Evolutionary conservation across 169 alveolate genomes (phyloP).

Genomic region (Theileria orientalis): DNA sequence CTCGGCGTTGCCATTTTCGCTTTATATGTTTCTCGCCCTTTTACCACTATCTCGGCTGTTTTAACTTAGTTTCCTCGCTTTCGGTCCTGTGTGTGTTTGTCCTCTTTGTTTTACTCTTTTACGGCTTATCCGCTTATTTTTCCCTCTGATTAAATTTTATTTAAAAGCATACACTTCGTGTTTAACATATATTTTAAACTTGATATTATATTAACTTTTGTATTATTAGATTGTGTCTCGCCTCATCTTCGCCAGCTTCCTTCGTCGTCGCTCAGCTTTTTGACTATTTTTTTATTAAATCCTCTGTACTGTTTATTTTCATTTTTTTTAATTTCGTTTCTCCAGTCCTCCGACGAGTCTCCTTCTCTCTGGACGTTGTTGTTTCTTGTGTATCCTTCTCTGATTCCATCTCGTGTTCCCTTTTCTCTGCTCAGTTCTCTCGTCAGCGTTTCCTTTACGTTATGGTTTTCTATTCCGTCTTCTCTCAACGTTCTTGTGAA

Average conservation of each 20-base stretch:
- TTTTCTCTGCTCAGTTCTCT: not conserved
- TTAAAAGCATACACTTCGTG: too few relatives aligned
- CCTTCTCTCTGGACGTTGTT: not conserved
- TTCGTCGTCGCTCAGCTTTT: slow-evolving; percentile 11
- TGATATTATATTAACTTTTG: not conserved
- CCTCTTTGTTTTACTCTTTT: not conserved
- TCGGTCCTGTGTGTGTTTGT: not conserved
- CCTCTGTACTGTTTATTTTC: not conserved
- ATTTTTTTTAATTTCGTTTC: slow-evolving; percentile 9
- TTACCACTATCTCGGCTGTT: too few relatives aligned
- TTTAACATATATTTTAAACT: too few relatives aligned
- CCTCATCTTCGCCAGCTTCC: slow-evolving; percentile 20
- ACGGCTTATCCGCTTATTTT: not conserved
- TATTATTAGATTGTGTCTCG: slow-evolving; percentile 6
- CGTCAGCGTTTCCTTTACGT: not conserved
- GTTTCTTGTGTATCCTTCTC: not conserved
- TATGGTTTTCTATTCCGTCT: not conserved
- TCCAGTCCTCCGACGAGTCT: slow-evolving; percentile 4
- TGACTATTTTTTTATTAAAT: not conserved
- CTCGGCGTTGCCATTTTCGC: slow-evolving; percentile 16
- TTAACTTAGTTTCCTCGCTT: too few relatives aligned
- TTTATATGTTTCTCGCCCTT: too few relatives aligned
- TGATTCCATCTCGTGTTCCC: not conserved
- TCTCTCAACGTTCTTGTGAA: not conserved
- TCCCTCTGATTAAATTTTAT: too few relatives aligned